Conservation (phyloP, 2,329 filamentous ascomycete genomes). For the Cylindrodendrum hubeiense region DNA sequence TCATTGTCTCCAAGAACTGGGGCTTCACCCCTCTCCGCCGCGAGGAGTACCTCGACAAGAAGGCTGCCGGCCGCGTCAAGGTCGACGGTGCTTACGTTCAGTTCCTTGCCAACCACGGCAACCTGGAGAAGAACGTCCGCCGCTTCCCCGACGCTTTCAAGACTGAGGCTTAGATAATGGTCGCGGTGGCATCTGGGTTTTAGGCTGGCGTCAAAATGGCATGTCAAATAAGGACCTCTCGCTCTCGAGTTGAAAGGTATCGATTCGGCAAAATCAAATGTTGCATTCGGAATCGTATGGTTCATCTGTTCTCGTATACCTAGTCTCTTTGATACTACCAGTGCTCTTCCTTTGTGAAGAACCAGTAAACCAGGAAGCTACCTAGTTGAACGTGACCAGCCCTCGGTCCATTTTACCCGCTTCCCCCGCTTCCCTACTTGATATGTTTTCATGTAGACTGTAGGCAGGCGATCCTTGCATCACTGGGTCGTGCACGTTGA, state of each 20-base stretch:
- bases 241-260: slow-evolving; percentile 48
- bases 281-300: slow-evolving; percentile 40
- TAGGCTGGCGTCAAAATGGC: slow-evolving; percentile 60
- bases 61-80: slow-evolving; percentile 92
- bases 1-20: slow-evolving; percentile 99
- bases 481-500: background rate
- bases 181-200: slow-evolving; percentile 54
- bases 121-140: slow-evolving; percentile 87
- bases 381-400: slow-evolving; percentile 2
- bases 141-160: slow-evolving; percentile 95
- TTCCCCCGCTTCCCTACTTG: slow-evolving; percentile 1
- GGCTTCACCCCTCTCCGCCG: slow-evolving; percentile 98
- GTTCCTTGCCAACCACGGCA: slow-evolving; percentile 96
- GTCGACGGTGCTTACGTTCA: slow-evolving; percentile 99
- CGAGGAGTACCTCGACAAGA: slow-evolving; percentile 97
- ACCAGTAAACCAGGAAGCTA: background rate
- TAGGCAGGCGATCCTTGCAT: background rate
- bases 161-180: slow-evolving; percentile 62
- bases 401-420: background rate
- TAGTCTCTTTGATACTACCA: slow-evolving; percentile 17
- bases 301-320: slow-evolving; percentile 19
- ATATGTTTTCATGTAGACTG: background rate
- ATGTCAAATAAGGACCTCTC: slow-evolving; percentile 55
- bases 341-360: slow-evolving; percentile 1
- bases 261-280: slow-evolving; percentile 52